Evolutionary conservation across 257 asterid species (phyloP).

Genomic region (Solanum paucissectum): DNA sequence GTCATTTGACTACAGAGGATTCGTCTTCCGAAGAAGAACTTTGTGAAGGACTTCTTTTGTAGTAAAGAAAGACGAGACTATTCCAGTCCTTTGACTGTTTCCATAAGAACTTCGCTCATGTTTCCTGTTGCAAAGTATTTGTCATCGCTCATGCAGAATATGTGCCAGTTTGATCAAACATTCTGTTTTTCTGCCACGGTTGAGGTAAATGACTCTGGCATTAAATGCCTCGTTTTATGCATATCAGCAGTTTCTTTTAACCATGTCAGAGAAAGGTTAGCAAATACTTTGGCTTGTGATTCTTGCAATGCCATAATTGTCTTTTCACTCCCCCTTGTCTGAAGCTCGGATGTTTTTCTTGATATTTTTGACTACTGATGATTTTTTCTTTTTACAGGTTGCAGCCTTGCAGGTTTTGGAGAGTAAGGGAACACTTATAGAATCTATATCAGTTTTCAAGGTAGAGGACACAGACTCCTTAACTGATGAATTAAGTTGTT

Average conservation of each 20-base stretch:
- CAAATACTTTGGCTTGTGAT: background rate
- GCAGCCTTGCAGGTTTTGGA: background rate
- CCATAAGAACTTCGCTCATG: background rate
- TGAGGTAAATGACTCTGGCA: background rate
- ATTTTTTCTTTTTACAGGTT: background rate
- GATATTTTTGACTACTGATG: background rate
- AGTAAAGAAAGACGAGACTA: background rate
- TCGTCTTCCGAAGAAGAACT: conserved; percentile 29
- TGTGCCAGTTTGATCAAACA: background rate
- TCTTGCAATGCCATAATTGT: background rate
- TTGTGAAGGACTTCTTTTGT: conserved; percentile 12
- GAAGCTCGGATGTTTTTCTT: background rate
- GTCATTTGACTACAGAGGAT: conserved; percentile 21
- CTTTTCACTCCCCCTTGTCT: background rate
- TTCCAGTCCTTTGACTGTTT: background rate
- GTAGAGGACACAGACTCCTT: background rate
- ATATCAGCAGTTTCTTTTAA: background rate
- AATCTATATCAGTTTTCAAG: background rate
- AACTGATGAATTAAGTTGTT: background rate
- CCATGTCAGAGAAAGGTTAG: background rate
- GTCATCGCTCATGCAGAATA: background rate
- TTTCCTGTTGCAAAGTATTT: background rate
- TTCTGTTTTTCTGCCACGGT: background rate
- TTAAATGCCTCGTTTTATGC: background rate
- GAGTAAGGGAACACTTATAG: background rate